A percentile compares a stretch with the other conserved stretches of the same genome.
Evolutionary conservation across 345 rosid species (phyloP).

Genomic region (Eucalyptus marginata): DNA sequence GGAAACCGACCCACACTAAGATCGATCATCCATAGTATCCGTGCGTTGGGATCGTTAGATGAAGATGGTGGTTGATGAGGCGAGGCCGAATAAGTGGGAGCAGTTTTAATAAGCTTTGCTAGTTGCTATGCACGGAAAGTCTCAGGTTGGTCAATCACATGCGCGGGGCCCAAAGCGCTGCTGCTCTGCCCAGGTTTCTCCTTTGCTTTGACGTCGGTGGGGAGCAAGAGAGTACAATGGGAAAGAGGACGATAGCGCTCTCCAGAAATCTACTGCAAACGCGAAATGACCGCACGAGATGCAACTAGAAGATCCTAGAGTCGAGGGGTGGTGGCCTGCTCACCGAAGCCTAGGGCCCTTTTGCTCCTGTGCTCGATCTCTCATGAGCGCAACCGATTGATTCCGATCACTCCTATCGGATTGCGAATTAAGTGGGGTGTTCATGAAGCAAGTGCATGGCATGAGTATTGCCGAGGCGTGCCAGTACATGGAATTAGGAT

Average conservation of each 20-base stretch:
- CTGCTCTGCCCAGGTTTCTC: neutral
- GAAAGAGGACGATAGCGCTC: neutral
- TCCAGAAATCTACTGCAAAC: neutral
- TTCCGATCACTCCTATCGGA: neutral
- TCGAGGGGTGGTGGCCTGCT: neutral
- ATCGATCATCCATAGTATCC: neutral
- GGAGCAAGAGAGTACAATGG: neutral
- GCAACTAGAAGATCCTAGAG: neutral
- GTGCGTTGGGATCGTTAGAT: neutral
- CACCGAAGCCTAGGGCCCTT: neutral
- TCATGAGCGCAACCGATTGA: neutral
- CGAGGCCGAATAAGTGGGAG: neutral
- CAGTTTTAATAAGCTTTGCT: neutral
- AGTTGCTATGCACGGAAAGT: neutral
- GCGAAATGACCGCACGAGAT: neutral
- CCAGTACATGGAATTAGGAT: neutral
- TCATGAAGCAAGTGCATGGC: neutral
- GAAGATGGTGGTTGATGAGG: neutral
- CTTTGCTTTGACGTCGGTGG: neutral
- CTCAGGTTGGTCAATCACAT: neutral
- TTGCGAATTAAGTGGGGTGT: neutral
- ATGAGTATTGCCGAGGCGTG: rapidly evolving
- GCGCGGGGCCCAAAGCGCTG: neutral
- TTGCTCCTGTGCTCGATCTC: neutral
- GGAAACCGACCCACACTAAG: neutral